Evolutionary conservation across 2,329 filamentous ascomycete species (phyloP), one percentile per base, ranked within the genome.

Genomic region (Aspergillus neoniger): DNA sequence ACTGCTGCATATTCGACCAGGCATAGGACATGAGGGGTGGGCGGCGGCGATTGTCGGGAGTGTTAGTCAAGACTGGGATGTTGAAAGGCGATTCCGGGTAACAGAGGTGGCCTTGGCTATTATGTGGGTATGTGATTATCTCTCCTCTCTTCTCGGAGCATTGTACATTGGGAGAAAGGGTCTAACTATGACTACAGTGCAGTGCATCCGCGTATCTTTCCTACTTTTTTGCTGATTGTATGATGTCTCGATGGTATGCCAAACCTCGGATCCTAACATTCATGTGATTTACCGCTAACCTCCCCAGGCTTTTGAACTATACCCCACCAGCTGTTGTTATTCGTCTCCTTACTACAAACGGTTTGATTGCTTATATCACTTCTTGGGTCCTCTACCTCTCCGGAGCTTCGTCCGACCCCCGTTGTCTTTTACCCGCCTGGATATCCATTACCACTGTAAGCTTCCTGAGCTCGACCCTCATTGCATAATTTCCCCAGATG

Each of bases 171-270:
- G 12, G 44, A 39, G 19, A 25, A 14, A n/a, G 47, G 21, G 12
- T 57, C 54, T 48, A 49, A 55, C n/a, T 41, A 28, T 23, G n/a
- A 17, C 30, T 43, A 19, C 17, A 91, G 90, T 92, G 89, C 78
- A 87, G 85, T 70, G 88, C 89, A 60, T 91, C 89, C 19, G 90
- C 88, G 57, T 91, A 92, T 75, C 83, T 92, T 62, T 90, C 89
- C 54, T 93, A 91, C 76, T 91, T 91, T 79, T 93, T 93, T 73
- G 91, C 89, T 59, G 90, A 93, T 77, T 91, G 90, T 76, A 84
- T 93, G 69, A 92, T 93, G 90, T 92, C 89, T 63, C 82, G 91
- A 77, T 93, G 90, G 89, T 91, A 72, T 48, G 82, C 12, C 21
- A 21, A 43, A 36, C 30, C 32, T 48, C n/a, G 14, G 32, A 57